Conservation (phyloP, 2,329 filamentous ascomycete species). For the Scedosporium minutisporum region DNA sequence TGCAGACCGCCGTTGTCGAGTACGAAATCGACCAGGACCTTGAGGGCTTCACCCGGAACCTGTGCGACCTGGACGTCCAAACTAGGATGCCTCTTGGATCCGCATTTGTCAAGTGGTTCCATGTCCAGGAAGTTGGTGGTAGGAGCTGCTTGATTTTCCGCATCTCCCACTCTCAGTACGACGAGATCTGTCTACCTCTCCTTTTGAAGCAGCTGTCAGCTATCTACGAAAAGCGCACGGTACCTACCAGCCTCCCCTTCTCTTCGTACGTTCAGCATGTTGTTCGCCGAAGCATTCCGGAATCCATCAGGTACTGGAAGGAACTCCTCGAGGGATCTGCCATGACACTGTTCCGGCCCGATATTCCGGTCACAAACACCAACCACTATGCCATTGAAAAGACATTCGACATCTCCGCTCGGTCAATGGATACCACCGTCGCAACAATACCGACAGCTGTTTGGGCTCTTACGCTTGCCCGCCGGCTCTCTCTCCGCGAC, state of each 20-base stretch:
- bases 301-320: conserved; percentile 52
- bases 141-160: conserved; percentile 43
- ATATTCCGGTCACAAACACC: conserved; percentile 23
- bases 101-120: conserved; percentile 50
- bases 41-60: conserved; percentile 39
- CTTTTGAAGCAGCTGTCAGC: conserved; percentile 51
- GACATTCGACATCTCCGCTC: conserved; percentile 34
- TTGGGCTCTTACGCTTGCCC: conserved; percentile 54
- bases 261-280: conserved; percentile 36
- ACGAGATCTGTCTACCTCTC: conserved; percentile 56
- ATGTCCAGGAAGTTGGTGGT: conserved; percentile 27
- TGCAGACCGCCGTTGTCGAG: conserved; percentile 40
- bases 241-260: conserved; percentile 28
- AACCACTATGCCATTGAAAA: conserved; percentile 32
- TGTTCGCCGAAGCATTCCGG: conserved; percentile 27
- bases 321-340: conserved; percentile 45
- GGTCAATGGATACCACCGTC: conserved; percentile 46
- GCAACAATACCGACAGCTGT: conserved; percentile 58
- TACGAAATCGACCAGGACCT: conserved; percentile 42
- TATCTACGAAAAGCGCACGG: conserved; percentile 26
- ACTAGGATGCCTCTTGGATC: conserved; percentile 48
- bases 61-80: conserved; percentile 46
- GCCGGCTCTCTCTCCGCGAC: conserved; percentile 39
- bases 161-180: conserved; percentile 61
- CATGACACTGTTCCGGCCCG: conserved; percentile 34